These are phyloP conservation scores for Talaromyces ruber DNA, from an alignment of 495 filamentous ascomycete genomes.

Conservation along the genomic window DNA sequence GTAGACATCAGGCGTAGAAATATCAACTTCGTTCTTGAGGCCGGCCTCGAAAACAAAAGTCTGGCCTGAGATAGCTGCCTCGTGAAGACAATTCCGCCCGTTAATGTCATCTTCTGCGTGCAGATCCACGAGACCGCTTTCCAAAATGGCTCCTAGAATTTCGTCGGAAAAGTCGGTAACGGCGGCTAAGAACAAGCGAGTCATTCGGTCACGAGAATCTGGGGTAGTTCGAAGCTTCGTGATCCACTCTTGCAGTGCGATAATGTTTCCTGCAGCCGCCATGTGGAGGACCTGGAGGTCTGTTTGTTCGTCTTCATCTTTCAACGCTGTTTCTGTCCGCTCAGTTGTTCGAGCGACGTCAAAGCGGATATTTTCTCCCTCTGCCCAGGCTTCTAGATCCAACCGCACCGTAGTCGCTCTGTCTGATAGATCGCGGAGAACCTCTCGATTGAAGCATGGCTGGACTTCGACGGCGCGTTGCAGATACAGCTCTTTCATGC, in stretches of 20 bases:
- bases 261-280: constrained; percentile 63
- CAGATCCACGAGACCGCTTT: constrained; percentile 75
- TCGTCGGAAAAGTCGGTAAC: constrained; percentile 78
- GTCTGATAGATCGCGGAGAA: constrained; percentile 93
- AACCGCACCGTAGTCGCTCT: constrained; percentile 88
- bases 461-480: constrained; percentile 95
- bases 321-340: constrained; percentile 50
- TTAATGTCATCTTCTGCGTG: constrained; percentile 94
- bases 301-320: constrained; percentile 75
- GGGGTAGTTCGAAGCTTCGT: constrained; percentile 42
- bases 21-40: constrained; percentile 60
- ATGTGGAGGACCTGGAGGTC: constrained; percentile 86
- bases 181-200: constrained; percentile 78
- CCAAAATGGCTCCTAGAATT: constrained; percentile 64
- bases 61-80: constrained; percentile 85
- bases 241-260: constrained; percentile 55
- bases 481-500: constrained; percentile 94
- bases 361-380: constrained; percentile 83
- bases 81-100: constrained; percentile 89
- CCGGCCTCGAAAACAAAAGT: constrained; percentile 66
- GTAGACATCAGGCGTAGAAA: constrained; percentile 81
- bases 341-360: constrained; percentile 53
- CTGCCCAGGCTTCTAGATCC: constrained; percentile 92
- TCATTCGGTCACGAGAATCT: constrained; percentile 63
- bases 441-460: constrained; percentile 92